Evolutionary conservation across 805 yeast species (phyloP).

Genomic region (Yarrowia phangngaensis): DNA sequence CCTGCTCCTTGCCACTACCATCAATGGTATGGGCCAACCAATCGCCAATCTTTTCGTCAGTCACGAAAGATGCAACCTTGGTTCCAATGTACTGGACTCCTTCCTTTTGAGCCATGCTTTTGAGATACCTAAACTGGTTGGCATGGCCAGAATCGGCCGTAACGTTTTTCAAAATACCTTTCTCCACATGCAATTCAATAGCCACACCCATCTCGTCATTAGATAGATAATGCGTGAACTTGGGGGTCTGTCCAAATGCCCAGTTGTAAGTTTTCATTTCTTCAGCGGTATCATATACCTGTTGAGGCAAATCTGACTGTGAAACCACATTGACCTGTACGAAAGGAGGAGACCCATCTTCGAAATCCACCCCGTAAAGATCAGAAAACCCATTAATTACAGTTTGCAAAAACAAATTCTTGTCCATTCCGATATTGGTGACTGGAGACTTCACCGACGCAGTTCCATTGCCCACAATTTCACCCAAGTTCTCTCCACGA

Average conservation of each 20-base stretch:
- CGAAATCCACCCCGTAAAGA: conserved; percentile 34
- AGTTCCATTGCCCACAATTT: conserved; percentile 52
- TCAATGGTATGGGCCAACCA: conserved; percentile 17
- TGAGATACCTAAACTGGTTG: conserved; percentile 12
- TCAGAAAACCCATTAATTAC: conserved; percentile 45
- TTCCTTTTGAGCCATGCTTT: conserved; percentile 7
- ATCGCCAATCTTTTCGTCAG: conserved; percentile 11
- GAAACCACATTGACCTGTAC: not conserved
- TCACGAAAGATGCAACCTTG: conserved; percentile 4
- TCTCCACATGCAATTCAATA: conserved; percentile 49
- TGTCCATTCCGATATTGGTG: conserved; percentile 52
- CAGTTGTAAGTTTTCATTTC: conserved; percentile 62
- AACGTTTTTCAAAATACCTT: conserved; percentile 41
- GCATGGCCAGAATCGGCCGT: not conserved
- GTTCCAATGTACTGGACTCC: conserved; percentile 11
- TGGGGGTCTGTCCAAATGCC: conserved; percentile 74
- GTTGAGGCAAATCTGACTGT: conserved; percentile 5
- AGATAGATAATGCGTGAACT: conserved; percentile 53
- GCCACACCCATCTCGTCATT: conserved; percentile 39
- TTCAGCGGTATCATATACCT: conserved; percentile 34
- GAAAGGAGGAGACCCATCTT: not conserved
- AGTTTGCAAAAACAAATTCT: conserved; percentile 47
- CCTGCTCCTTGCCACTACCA: conserved; percentile 16
- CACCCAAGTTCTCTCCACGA: conserved; percentile 45
- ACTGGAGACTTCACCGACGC: conserved; percentile 81